These are phyloP conservation scores for Tetrapisispora fleetii DNA, from an alignment of 805 yeast species.

Conservation along the genomic window DNA sequence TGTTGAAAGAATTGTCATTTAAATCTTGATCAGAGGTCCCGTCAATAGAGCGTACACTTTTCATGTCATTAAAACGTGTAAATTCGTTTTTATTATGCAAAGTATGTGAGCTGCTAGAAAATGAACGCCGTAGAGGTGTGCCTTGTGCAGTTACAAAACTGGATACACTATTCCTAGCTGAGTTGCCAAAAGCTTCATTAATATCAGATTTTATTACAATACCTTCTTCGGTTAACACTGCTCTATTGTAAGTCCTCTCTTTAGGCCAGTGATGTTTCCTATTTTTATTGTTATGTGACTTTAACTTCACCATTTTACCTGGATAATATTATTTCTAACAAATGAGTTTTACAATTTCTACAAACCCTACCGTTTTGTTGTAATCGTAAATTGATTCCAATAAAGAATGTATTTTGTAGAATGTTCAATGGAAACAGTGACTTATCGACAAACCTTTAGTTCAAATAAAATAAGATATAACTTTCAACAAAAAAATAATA, in stretches of 20 bases:
- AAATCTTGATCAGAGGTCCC: not conserved
- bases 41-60: not conserved
- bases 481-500: too few species aligned
- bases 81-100: not conserved
- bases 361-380: too few species aligned
- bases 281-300: not conserved
- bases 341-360: too few species aligned
- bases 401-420: too few species aligned
- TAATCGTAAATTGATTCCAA: too few species aligned
- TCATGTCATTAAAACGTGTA: not conserved
- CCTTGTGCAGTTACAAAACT: conserved; percentile 4
- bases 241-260: conserved; percentile 7
- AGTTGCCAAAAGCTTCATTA: conserved; percentile 6
- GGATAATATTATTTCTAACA: not conserved
- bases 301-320: not conserved
- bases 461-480: too few species aligned
- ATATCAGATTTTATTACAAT: conserved; percentile 27
- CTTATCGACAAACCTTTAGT: too few species aligned
- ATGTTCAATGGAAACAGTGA: too few species aligned
- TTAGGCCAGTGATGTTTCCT: not conserved
- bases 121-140: not conserved
- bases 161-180: conserved; percentile 6
- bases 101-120: conserved; percentile 1
- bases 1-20: conserved; percentile 5
- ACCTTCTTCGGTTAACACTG: conserved; percentile 29